phyloP scores from a whole-genome alignment of 257 asterid genomes.

The Solanum arcanum region DNA sequence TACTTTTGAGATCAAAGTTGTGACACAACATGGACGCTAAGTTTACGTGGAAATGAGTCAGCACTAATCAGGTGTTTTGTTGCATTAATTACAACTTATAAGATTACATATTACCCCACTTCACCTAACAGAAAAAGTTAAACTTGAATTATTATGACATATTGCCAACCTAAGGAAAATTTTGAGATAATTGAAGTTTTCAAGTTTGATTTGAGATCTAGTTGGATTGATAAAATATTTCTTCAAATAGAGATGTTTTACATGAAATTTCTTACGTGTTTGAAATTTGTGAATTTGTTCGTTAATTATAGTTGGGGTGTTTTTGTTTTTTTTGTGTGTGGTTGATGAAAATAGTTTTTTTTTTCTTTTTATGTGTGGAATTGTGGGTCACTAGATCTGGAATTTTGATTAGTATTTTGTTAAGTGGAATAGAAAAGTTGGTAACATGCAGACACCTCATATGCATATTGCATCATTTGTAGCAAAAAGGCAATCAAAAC shows the following conservation, averaged over 20 bases:
- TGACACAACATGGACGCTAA: background rate
- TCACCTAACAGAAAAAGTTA: background rate
- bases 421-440: background rate
- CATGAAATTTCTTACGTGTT: background rate
- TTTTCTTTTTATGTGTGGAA: background rate
- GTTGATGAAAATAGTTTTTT: background rate
- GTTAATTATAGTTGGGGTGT: background rate
- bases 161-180: background rate
- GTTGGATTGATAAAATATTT: background rate
- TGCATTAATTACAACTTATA: background rate
- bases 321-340: background rate
- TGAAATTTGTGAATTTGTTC: background rate
- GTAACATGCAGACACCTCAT: background rate
- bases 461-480: background rate
- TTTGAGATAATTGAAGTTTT: background rate
- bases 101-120: background rate
- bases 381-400: background rate
- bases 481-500: background rate
- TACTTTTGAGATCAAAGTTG: background rate
- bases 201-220: background rate
- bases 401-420: background rate
- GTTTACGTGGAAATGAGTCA: slow-evolving; percentile 59
- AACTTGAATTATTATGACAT: background rate
- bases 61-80: background rate
- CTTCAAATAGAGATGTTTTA: background rate